A percentile compares a stretch with the other conserved stretches of the same genome.
Conservation (phyloP, 176 grass and related monocot species). For the Bromus sterilis region DNA sequence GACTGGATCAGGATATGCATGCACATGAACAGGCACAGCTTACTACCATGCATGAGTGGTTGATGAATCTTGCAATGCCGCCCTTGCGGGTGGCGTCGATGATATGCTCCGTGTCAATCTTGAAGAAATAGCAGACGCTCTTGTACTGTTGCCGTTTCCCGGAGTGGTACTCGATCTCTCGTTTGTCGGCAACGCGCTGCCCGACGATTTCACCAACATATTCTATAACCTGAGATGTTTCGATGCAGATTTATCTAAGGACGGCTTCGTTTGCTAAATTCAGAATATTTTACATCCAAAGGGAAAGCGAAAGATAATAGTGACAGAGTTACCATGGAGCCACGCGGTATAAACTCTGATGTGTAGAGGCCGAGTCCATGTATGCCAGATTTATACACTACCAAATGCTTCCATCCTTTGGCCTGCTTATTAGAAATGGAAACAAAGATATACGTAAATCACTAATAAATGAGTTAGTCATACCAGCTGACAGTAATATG, state of each 20-base stretch:
- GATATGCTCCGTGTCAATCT: slow-evolving; percentile 86
- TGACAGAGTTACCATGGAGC: slow-evolving; percentile 62
- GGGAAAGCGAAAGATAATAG: background rate
- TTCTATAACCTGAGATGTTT: slow-evolving; percentile 74
- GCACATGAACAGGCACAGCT: background rate
- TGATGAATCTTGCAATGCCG: slow-evolving; percentile 90
- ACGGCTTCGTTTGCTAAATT: background rate
- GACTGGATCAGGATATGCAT: background rate
- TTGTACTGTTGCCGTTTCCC: slow-evolving; percentile 76
- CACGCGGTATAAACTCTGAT: slow-evolving; percentile 66
- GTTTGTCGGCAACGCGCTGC: slow-evolving; percentile 70
- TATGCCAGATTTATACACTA: slow-evolving; percentile 92
- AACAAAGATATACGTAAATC: slow-evolving; percentile 16
- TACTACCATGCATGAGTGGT: slow-evolving; percentile 83
- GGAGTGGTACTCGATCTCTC: slow-evolving; percentile 83
- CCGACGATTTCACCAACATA: slow-evolving; percentile 90
- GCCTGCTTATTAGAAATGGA: slow-evolving; percentile 61
- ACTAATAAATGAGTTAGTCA: background rate
- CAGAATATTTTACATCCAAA: background rate
- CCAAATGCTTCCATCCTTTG: slow-evolving; percentile 82
- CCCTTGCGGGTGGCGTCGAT: slow-evolving; percentile 93
- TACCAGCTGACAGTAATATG: slow-evolving; percentile 1
- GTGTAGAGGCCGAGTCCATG: slow-evolving; percentile 97
- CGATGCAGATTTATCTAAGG: slow-evolving; percentile 3
- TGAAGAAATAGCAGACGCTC: slow-evolving; percentile 87